Evolutionary conservation across 768 basidiomycete genomes (phyloP).

Genomic region (Lyophyllum atratum): DNA sequence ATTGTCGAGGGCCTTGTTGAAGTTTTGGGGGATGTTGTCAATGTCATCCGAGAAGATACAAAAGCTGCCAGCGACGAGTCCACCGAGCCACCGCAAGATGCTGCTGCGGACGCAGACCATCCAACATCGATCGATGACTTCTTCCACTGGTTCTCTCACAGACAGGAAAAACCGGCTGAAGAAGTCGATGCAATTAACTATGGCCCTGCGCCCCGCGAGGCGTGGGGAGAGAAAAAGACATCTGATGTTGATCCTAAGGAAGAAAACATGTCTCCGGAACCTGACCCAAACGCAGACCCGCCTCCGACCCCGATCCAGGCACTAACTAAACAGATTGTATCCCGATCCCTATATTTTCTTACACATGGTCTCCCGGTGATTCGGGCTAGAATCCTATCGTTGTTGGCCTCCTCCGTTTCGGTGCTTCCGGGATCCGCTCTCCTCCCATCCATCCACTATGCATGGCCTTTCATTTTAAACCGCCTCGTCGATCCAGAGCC

Average conservation of each 20-base stretch:
- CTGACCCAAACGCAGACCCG: constrained; percentile 45
- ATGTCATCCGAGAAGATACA: constrained; percentile 66
- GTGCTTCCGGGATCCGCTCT: constrained; percentile 74
- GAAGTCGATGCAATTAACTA: constrained; percentile 50
- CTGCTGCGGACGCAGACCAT: background rate
- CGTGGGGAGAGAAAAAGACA: constrained; percentile 49
- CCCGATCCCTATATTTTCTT: constrained; percentile 86
- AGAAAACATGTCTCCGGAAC: constrained; percentile 23
- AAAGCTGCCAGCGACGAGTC: constrained; percentile 22
- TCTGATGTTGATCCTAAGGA: constrained; percentile 14
- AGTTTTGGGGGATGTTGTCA: constrained; percentile 83
- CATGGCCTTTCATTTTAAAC: constrained; percentile 95
- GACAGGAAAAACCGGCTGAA: constrained; percentile 33
- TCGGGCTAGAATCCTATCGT: constrained; percentile 76
- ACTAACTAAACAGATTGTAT: constrained; percentile 83
- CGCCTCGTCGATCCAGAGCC: constrained; percentile 72
- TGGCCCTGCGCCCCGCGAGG: constrained; percentile 57
- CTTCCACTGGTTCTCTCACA: constrained; percentile 63
- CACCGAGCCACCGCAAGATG: constrained; percentile 11
- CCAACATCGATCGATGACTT: constrained; percentile 48
- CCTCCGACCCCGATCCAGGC: constrained; percentile 70
- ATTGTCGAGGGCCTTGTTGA: constrained; percentile 87
- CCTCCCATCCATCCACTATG: constrained; percentile 81
- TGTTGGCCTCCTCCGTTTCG: constrained; percentile 74
- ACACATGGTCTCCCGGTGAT: constrained; percentile 88